These are phyloP conservation scores for Vicia faba DNA, from an alignment of 306 rosid genomes.

Conservation along the genomic window DNA sequence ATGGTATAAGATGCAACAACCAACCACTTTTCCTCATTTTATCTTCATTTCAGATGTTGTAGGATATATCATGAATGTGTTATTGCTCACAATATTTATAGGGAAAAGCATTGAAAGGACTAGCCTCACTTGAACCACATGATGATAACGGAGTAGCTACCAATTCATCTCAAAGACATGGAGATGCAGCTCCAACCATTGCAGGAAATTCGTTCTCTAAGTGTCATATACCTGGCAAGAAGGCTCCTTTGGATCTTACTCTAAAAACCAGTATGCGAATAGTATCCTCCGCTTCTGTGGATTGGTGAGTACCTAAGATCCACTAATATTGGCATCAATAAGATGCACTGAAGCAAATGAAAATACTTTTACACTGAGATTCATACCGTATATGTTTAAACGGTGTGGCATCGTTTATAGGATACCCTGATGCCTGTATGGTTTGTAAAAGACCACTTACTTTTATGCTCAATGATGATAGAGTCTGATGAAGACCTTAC, in stretches of 20 bases:
- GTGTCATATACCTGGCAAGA: constrained; percentile 58
- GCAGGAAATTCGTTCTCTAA: constrained; percentile 51
- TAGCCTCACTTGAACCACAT: constrained; percentile 50
- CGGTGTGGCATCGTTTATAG: not conserved
- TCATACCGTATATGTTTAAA: constrained; percentile 9
- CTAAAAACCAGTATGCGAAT: constrained; percentile 77
- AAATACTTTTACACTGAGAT: constrained; percentile 25
- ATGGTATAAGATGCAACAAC: constrained; percentile 55
- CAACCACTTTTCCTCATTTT: constrained; percentile 18
- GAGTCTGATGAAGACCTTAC: constrained; percentile 30
- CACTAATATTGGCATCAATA: constrained; percentile 19
- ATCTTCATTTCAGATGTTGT: constrained; percentile 11
- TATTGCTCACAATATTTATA: constrained; percentile 30
- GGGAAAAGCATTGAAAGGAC: constrained; percentile 90
- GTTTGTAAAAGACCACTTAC: not conserved
- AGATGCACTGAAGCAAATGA: constrained; percentile 8
- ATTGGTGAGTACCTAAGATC: constrained; percentile 57
- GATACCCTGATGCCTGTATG: constrained; percentile 16
- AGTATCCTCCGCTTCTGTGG: constrained; percentile 58
- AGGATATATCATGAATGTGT: constrained; percentile 20
- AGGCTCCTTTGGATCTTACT: constrained; percentile 89
- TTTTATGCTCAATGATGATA: constrained; percentile 12
- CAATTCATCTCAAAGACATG: constrained; percentile 46
- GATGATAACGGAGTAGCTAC: constrained; percentile 46
- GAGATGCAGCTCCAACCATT: constrained; percentile 45